These are phyloP conservation scores for Coffea eugenioides DNA, from an alignment of 257 asterid genomes.

Conservation along the genomic window DNA sequence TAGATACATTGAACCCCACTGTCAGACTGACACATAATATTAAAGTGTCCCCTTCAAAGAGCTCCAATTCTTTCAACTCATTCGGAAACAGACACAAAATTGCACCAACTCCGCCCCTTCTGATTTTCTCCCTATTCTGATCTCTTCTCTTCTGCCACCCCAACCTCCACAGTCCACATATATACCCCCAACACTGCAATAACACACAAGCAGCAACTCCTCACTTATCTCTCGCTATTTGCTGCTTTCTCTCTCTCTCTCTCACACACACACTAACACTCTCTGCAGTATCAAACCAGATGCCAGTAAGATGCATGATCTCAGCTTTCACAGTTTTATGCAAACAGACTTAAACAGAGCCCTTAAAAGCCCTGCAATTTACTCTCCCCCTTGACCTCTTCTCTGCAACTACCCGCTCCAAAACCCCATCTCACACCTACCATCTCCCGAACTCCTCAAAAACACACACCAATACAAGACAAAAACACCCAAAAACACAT, in stretches of 20 bases:
- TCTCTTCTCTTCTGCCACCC: not conserved
- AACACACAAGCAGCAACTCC: not conserved
- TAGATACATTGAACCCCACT: conserved; percentile 3
- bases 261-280: not conserved
- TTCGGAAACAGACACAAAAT: not conserved
- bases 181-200: too few relatives aligned
- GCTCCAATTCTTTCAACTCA: not conserved
- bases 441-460: conserved; percentile 23
- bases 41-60: not conserved
- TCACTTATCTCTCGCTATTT: not conserved
- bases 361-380: conserved; percentile 9
- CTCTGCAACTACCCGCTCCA: not conserved
- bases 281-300: not conserved
- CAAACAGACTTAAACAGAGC: conserved; percentile 23
- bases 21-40: conserved; percentile 14
- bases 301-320: conserved; percentile 32
- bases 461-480: conserved; percentile 10
- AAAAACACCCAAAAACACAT: conserved; percentile 4
- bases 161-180: not conserved
- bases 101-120: conserved; percentile 3
- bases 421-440: conserved; percentile 17
- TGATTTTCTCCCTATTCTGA: not conserved
- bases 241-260: not conserved
- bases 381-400: conserved; percentile 21
- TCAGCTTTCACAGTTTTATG: conserved; percentile 52